Evolutionary conservation across 1,284 basidiomycete species (phyloP).

Genomic region (Irpex sp.): DNA sequence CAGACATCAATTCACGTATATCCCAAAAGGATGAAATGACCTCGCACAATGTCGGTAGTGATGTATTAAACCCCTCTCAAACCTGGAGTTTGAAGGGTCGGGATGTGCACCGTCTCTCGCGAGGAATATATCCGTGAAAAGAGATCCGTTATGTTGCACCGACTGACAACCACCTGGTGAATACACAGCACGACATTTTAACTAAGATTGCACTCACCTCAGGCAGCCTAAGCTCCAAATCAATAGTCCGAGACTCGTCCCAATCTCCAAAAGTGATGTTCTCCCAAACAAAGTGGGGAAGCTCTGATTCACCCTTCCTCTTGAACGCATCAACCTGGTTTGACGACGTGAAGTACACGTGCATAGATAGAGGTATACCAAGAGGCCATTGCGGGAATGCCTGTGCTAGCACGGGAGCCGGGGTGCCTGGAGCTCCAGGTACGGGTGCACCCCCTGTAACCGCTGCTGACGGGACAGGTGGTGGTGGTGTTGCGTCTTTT

Average conservation of each 20-base stretch:
- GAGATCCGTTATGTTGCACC: constrained; percentile 74
- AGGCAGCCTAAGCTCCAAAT: constrained; percentile 71
- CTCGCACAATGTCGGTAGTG: constrained; percentile 75
- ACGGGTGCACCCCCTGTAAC: constrained; percentile 14
- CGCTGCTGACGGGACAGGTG: constrained; percentile 24
- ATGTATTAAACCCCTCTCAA: constrained; percentile 56
- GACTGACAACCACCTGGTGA: constrained; percentile 34
- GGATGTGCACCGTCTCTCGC: constrained; percentile 61
- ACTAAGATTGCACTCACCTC: constrained; percentile 34
- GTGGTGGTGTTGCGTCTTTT: constrained; percentile 24
- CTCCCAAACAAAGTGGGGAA: constrained; percentile 74
- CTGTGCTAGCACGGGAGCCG: constrained; percentile 41
- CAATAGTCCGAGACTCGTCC: constrained; percentile 59
- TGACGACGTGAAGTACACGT: constrained; percentile 69
- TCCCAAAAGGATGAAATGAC: neutral
- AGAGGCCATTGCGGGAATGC: constrained; percentile 53
- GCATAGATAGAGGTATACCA: constrained; percentile 58
- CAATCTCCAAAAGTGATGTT: constrained; percentile 83
- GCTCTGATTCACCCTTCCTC: constrained; percentile 35
- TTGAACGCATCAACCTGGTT: constrained; percentile 51
- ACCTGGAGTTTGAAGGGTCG: constrained; percentile 52
- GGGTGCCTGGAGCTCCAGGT: constrained; percentile 22
- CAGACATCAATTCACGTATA: constrained; percentile 7
- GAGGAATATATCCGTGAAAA: constrained; percentile 86
- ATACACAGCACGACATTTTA: neutral